phyloP scores from a whole-genome alignment of 2,329 filamentous ascomycete genomes.

The Aspergillus sergii region DNA sequence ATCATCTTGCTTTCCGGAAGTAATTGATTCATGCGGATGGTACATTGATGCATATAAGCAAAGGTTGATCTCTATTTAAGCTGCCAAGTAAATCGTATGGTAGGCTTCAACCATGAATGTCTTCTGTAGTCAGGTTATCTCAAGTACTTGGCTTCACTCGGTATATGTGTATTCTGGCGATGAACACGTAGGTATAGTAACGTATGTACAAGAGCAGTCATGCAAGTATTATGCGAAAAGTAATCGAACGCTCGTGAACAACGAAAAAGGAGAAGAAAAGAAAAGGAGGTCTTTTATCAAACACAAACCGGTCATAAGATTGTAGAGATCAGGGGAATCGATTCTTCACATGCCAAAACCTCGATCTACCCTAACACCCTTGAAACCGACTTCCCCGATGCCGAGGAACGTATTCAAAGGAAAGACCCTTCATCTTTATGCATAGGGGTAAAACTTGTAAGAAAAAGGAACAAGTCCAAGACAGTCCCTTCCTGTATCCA shows the following conservation, averaged over 20 bases:
- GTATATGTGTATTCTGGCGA: constrained; percentile 4
- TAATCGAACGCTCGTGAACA: constrained; percentile 4
- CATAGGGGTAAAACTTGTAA: neutral
- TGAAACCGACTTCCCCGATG: constrained; percentile 6
- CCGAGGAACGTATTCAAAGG: constrained; percentile 6
- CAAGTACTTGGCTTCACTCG: neutral
- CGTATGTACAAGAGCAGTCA: constrained; percentile 8
- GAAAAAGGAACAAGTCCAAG: neutral
- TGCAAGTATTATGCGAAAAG: constrained; percentile 5
- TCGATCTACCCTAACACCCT: constrained; percentile 3
- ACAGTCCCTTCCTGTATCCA: neutral
- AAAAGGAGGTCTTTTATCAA: neutral
- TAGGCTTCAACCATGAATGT: neutral
- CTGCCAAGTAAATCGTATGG: neutral
- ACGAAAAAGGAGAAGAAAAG: neutral
- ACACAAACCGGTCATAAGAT: constrained; percentile 3
- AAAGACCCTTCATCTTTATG: neutral
- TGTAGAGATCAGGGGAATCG: neutral
- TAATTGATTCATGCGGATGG: neutral
- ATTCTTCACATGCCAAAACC: constrained; percentile 10
- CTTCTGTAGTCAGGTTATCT: neutral
- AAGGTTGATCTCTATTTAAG: neutral
- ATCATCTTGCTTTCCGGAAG: neutral
- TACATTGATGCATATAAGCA: neutral
- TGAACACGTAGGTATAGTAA: neutral